Conservation (phyloP, 768 basidiomycete species). For the Mycena kentingensis region DNA sequence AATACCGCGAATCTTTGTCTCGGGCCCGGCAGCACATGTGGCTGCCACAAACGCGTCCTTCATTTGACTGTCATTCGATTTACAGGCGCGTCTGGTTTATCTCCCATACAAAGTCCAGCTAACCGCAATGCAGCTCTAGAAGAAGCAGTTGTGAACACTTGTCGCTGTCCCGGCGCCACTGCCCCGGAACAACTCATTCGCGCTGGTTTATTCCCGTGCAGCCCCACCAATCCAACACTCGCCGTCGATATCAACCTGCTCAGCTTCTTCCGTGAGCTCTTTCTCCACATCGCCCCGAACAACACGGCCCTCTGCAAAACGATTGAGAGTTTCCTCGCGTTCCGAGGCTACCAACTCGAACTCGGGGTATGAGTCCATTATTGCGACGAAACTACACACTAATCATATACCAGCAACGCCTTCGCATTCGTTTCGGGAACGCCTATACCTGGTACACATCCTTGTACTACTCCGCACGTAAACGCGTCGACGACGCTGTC, state of each 20-base stretch:
- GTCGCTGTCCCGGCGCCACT: slow-evolving; percentile 16
- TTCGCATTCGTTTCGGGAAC: slow-evolving; percentile 27
- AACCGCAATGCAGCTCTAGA: background rate
- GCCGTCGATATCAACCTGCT: slow-evolving; percentile 35
- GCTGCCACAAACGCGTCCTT: background rate
- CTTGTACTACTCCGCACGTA: slow-evolving; percentile 19
- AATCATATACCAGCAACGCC: slow-evolving; percentile 23
- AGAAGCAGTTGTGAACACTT: background rate
- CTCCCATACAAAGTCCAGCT: background rate
- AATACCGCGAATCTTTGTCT: background rate
- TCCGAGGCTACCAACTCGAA: slow-evolving; percentile 5
- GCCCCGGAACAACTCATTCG: slow-evolving; percentile 27
- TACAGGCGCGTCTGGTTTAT: background rate
- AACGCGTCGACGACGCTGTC: too few relatives aligned
- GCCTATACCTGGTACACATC: slow-evolving; percentile 29
- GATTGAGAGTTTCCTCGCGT: slow-evolving; percentile 25
- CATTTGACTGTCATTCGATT: background rate
- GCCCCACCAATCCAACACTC: slow-evolving; percentile 31
- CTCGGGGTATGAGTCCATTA: background rate
- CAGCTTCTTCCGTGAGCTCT: slow-evolving; percentile 30
- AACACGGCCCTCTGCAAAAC: slow-evolving; percentile 32
- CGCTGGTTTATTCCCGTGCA: slow-evolving; percentile 30
- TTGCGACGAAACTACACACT: background rate
- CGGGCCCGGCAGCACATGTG: background rate
- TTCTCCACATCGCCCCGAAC: slow-evolving; percentile 30